Percentiles rank a stretch among this genome's conserved stretches.
Conservation (phyloP, 2,329 filamentous ascomycete species). For the Blastomyces gilchristii region DNA sequence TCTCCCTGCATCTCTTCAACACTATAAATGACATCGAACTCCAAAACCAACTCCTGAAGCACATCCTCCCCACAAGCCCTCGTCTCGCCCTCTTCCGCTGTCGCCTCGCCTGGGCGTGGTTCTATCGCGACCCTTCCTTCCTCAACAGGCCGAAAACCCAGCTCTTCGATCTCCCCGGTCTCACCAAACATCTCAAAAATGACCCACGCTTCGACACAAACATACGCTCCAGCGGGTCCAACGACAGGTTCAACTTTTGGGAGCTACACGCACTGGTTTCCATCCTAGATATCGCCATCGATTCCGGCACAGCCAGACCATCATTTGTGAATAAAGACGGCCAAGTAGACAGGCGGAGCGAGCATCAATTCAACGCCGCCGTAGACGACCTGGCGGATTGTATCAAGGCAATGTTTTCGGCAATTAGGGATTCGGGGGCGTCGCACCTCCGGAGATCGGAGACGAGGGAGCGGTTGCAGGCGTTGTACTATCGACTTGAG, state of each 20-base stretch:
- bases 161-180: conserved; percentile 24
- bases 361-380: conserved; percentile 54
- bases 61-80: conserved; percentile 30
- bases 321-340: conserved; percentile 8
- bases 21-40: conserved; percentile 31
- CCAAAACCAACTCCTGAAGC: conserved; percentile 32
- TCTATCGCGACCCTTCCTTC: conserved; percentile 22
- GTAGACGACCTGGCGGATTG: conserved; percentile 56
- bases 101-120: conserved; percentile 30
- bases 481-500: conserved; percentile 61
- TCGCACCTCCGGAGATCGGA: conserved; percentile 62
- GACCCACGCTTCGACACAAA: conserved; percentile 26
- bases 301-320: conserved; percentile 43
- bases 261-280: conserved; percentile 55
- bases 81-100: conserved; percentile 32
- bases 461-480: conserved; percentile 64
- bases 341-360: conserved; percentile 22
- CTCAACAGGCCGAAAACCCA: conserved; percentile 21
- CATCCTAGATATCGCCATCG: conserved; percentile 65
- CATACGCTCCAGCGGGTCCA: background rate
- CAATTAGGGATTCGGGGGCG: conserved; percentile 65
- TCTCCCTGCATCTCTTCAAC: conserved; percentile 22
- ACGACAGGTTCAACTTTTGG: conserved; percentile 47
- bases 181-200: conserved; percentile 21
- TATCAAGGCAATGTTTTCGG: conserved; percentile 47